phyloP scores from a whole-genome alignment of 2,329 filamentous ascomycete species.

The Akanthomyces muscarius region DNA sequence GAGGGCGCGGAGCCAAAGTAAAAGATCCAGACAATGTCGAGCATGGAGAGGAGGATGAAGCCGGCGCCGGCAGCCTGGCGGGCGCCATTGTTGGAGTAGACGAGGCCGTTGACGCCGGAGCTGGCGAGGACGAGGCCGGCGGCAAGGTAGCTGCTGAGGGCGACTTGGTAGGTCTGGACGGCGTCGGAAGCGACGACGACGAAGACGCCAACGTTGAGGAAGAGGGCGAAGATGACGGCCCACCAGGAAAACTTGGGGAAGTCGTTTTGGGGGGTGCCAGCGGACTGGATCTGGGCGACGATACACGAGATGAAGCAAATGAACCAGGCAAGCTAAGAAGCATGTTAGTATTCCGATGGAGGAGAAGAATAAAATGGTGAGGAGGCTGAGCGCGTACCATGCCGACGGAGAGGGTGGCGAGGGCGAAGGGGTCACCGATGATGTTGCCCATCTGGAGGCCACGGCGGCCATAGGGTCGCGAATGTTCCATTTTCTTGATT shows the following conservation, averaged over 20 bases:
- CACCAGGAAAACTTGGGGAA: slow-evolving; percentile 94
- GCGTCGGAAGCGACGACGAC: slow-evolving; percentile 81
- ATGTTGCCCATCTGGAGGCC: slow-evolving; percentile 82
- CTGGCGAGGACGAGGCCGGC: slow-evolving; percentile 81
- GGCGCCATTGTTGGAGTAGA: slow-evolving; percentile 70
- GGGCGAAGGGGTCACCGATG: slow-evolving; percentile 90
- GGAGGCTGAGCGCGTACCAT: slow-evolving; percentile 57
- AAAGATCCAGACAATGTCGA: slow-evolving; percentile 94
- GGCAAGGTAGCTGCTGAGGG: slow-evolving; percentile 80
- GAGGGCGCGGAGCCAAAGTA: slow-evolving; percentile 94
- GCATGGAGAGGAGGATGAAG: slow-evolving; percentile 90
- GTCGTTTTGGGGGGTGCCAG: slow-evolving; percentile 31
- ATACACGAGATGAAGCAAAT: slow-evolving; percentile 87
- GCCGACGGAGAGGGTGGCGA: slow-evolving; percentile 89
- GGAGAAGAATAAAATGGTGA: not conserved
- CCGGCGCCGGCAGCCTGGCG: slow-evolving; percentile 86
- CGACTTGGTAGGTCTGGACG: slow-evolving; percentile 84
- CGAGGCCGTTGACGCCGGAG: slow-evolving; percentile 78
- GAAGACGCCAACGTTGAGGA: slow-evolving; percentile 74
- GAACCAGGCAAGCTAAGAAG: slow-evolving; percentile 78
- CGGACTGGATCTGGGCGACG: slow-evolving; percentile 55
- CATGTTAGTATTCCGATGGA: slow-evolving; percentile 20
- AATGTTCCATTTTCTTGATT: slow-evolving; percentile 75
- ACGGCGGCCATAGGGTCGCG: slow-evolving; percentile 52
- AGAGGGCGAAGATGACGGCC: slow-evolving; percentile 80